Evolutionary conservation across 495 filamentous ascomycete species (phyloP).

Genomic region (Penicillium flavigenum): DNA sequence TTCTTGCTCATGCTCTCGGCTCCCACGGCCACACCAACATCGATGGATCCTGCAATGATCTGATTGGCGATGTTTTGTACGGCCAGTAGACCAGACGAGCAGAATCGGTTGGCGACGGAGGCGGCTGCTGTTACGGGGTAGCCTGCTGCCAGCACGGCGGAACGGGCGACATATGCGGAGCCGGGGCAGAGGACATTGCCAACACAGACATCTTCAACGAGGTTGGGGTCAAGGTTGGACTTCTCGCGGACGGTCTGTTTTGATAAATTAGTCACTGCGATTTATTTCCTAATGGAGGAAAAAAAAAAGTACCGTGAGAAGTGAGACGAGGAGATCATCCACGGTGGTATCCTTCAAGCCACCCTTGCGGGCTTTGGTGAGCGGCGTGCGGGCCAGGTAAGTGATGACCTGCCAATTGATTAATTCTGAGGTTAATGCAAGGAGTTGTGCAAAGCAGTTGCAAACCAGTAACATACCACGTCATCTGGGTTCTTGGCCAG

Average conservation of each 20-base stretch:
- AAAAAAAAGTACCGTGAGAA: constrained; percentile 63
- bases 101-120: constrained; percentile 87
- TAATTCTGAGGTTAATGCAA: background rate
- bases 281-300: background rate
- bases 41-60: constrained; percentile 77
- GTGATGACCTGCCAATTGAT: constrained; percentile 67
- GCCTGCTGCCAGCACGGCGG: constrained; percentile 83
- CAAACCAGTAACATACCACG: constrained; percentile 33
- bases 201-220: constrained; percentile 89
- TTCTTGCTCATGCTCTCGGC: constrained; percentile 84
- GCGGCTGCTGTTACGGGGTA: constrained; percentile 83
- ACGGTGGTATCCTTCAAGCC: constrained; percentile 89
- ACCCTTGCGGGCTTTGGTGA: constrained; percentile 77
- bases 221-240: constrained; percentile 73
- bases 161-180: constrained; percentile 81
- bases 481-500: constrained; percentile 46
- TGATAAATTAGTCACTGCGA: constrained; percentile 2
- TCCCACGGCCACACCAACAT: constrained; percentile 82
- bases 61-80: constrained; percentile 91
- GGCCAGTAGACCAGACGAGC: constrained; percentile 90
- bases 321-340: constrained; percentile 75
- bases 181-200: constrained; percentile 68
- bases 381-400: constrained; percentile 72
- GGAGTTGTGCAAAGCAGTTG: too few relatives aligned
- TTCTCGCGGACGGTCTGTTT: constrained; percentile 58